Conservation (phyloP, 768 basidiomycete genomes). For the Hortiboletus campestris region DNA sequence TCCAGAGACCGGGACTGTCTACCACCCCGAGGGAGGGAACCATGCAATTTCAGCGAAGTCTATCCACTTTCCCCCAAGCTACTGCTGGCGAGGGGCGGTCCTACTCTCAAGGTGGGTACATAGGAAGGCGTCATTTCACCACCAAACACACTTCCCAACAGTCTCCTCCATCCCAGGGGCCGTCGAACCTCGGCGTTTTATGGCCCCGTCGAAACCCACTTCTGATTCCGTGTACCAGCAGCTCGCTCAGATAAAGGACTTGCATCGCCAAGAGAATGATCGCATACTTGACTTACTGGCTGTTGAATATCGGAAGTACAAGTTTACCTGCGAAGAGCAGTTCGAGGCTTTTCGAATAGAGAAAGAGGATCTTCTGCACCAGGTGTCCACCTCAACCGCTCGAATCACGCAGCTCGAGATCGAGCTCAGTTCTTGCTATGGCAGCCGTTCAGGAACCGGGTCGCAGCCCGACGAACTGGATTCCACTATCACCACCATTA, state of each 20-base stretch:
- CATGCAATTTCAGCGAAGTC: not conserved
- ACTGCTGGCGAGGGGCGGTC: not conserved
- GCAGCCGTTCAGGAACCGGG: too few species aligned
- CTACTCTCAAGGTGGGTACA: not conserved
- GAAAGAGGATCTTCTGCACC: not conserved
- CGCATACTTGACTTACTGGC: not conserved
- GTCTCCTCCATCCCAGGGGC: not conserved
- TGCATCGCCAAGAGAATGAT: conserved; percentile 2
- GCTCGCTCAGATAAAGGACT: not conserved
- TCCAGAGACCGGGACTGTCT: not conserved
- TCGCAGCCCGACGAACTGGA: not conserved
- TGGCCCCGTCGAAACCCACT: not conserved
- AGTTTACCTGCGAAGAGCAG: not conserved
- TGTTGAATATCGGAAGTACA: not conserved
- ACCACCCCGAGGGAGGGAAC: not conserved
- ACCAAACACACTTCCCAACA: too few species aligned
- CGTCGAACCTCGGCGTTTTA: not conserved
- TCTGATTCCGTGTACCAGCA: not conserved
- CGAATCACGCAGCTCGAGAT: not conserved
- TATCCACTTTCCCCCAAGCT: not conserved
- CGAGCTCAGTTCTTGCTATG: not conserved
- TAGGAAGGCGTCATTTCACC: not conserved
- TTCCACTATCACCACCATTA: not conserved
- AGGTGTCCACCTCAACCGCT: not conserved
- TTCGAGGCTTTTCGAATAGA: not conserved